Evolutionary conservation across 2,329 filamentous ascomycete genomes (phyloP).

Genomic region (Elsinoe batatas): DNA sequence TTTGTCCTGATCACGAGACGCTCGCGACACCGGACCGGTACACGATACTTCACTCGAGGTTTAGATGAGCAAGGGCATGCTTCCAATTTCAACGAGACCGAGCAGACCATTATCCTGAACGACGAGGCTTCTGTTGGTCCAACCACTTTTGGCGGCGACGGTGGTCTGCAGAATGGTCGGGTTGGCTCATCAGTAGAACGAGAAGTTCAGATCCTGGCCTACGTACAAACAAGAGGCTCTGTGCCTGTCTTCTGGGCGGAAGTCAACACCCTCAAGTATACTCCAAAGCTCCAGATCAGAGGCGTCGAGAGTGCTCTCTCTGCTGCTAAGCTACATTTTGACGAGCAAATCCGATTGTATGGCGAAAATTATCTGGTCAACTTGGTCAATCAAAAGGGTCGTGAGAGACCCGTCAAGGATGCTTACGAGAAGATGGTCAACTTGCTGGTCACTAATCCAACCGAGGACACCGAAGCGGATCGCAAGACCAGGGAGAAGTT

Average conservation of each 20-base stretch:
- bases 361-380: conserved; percentile 97
- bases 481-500: conserved; percentile 63
- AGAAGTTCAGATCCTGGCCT: conserved; percentile 83
- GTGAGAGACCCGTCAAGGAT: conserved; percentile 79
- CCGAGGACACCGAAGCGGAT: conserved; percentile 57
- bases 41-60: conserved; percentile 88
- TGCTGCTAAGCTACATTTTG: conserved; percentile 77
- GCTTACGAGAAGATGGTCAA: conserved; percentile 89
- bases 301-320: conserved; percentile 69
- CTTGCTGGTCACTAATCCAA: conserved; percentile 58
- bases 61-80: conserved; percentile 89
- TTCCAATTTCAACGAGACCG: conserved; percentile 98
- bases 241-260: conserved; percentile 96
- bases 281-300: conserved; percentile 78
- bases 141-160: conserved; percentile 69
- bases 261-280: conserved; percentile 86
- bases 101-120: conserved; percentile 84
- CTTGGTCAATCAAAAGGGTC: conserved; percentile 89
- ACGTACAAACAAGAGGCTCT: conserved; percentile 92
- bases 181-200: conserved; percentile 47
- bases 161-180: conserved; percentile 65
- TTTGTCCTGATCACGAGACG: conserved; percentile 80
- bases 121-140: conserved; percentile 62
- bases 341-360: conserved; percentile 86
- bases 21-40: conserved; percentile 79